These are phyloP conservation scores for Pulicaria dysenterica DNA, from an alignment of 129 eudicot species.

Conservation along the genomic window DNA sequence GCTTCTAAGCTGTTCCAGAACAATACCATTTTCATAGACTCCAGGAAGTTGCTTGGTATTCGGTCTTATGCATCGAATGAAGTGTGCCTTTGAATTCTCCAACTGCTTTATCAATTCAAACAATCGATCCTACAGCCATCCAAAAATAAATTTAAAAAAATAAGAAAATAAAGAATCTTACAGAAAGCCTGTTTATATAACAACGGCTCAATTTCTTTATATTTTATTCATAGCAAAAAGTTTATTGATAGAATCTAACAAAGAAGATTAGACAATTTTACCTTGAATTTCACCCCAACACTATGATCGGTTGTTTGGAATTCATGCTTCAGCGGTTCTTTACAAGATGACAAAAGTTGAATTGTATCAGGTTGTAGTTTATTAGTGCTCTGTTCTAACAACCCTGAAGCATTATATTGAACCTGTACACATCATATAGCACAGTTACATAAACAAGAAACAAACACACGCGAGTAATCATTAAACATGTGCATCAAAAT, in stretches of 20 bases:
- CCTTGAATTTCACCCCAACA: slow-evolving; percentile 84
- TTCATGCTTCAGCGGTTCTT: slow-evolving; percentile 33
- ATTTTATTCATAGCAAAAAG: background rate
- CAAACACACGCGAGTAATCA: slow-evolving; percentile 1
- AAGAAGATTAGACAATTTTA: slow-evolving; percentile 25
- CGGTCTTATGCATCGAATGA: slow-evolving; percentile 92
- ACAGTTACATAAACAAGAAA: slow-evolving; percentile 1
- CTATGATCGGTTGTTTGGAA: slow-evolving; percentile 43
- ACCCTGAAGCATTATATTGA: slow-evolving; percentile 69
- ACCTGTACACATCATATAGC: slow-evolving; percentile 40
- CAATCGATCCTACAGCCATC: slow-evolving; percentile 71
- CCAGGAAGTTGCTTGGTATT: slow-evolving; percentile 84
- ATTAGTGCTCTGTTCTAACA: slow-evolving; percentile 85
- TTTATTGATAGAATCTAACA: background rate
- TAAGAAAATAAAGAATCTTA: background rate
- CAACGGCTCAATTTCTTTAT: background rate
- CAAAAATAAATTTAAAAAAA: background rate
- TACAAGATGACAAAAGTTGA: slow-evolving; percentile 50
- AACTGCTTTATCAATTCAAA: slow-evolving; percentile 76
- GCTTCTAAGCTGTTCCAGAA: slow-evolving; percentile 76
- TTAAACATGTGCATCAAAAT: slow-evolving; percentile 6
- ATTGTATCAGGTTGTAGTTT: slow-evolving; percentile 55
- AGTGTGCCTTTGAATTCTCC: slow-evolving; percentile 81
- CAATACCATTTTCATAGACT: slow-evolving; percentile 56
- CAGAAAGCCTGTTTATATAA: background rate